Evolutionary conservation across 306 rosid genomes (phyloP).

Genomic region (Vigna angularis): DNA sequence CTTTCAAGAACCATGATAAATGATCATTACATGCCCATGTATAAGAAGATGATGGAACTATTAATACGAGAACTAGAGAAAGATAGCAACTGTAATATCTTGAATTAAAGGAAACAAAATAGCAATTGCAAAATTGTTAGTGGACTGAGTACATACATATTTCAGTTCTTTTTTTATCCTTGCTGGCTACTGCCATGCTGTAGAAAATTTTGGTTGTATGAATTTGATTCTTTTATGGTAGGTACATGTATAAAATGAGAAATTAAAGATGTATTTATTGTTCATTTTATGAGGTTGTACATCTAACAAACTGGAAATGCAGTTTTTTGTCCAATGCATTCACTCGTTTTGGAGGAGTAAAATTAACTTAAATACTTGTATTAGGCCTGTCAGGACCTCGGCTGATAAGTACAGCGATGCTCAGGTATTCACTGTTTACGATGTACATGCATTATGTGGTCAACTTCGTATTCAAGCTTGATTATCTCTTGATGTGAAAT

Average conservation of each 20-base stretch:
- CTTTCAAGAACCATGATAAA: constrained; percentile 93
- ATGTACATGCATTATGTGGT: background rate
- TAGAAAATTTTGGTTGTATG: background rate
- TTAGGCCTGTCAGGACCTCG: too few species aligned
- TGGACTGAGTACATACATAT: constrained; percentile 15
- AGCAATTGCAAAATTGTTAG: constrained; percentile 22
- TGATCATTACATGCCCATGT: constrained; percentile 98
- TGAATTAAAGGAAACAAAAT: constrained; percentile 41
- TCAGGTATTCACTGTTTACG: background rate
- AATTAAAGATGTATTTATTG: background rate
- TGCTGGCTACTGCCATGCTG: constrained; percentile 7
- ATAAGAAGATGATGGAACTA: constrained; percentile 94
- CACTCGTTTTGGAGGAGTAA: background rate
- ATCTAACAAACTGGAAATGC: background rate
- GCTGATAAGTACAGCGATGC: background rate
- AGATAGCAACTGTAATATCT: constrained; percentile 46
- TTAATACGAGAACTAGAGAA: constrained; percentile 78
- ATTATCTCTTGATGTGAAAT: background rate
- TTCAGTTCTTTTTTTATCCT: constrained; percentile 24
- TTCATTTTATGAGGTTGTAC: background rate
- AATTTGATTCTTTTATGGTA: background rate
- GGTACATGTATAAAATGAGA: constrained; percentile 15
- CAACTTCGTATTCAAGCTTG: background rate
- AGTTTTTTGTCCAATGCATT: background rate
- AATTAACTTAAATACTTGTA: background rate